These are phyloP conservation scores for Syzygium aqueum DNA, from an alignment of 345 rosid genomes.

Conservation along the genomic window DNA sequence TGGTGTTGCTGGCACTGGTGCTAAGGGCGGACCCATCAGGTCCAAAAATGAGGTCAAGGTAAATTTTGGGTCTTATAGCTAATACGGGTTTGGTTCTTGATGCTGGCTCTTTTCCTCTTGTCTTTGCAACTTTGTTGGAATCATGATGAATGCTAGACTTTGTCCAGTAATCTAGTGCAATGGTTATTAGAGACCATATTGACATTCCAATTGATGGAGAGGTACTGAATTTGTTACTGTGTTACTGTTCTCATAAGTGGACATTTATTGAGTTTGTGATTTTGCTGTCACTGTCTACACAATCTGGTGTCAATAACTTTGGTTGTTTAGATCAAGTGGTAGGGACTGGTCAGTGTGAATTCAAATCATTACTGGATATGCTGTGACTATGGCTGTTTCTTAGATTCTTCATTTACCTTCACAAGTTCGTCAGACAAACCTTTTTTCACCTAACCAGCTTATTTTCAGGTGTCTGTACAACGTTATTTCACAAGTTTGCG, in stretches of 20 bases:
- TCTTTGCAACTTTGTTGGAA: neutral
- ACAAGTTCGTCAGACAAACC: neutral
- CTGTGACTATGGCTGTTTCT: neutral
- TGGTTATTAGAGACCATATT: neutral
- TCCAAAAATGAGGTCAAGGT: constrained; percentile 87
- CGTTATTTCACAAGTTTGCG: neutral
- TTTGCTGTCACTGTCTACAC: neutral
- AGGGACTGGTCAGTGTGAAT: neutral
- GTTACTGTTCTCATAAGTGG: neutral
- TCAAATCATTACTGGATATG: neutral
- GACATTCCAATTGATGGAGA: neutral
- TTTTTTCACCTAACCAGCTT: neutral
- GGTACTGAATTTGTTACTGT: neutral
- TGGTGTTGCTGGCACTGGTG: constrained; percentile 26
- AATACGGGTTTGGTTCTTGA: neutral
- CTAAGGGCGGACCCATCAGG: constrained; percentile 44
- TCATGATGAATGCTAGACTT: neutral
- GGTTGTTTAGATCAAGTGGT: neutral
- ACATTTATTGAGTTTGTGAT: neutral
- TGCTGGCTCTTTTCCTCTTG: neutral
- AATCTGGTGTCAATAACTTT: neutral
- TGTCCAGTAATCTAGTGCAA: neutral
- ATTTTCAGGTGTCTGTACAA: neutral
- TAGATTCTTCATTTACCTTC: neutral
- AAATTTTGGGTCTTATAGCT: constrained; percentile 7